These are phyloP conservation scores for Zygnema circumcarinatum DNA, from an alignment of 139 green algal genomes.

Conservation along the genomic window DNA sequence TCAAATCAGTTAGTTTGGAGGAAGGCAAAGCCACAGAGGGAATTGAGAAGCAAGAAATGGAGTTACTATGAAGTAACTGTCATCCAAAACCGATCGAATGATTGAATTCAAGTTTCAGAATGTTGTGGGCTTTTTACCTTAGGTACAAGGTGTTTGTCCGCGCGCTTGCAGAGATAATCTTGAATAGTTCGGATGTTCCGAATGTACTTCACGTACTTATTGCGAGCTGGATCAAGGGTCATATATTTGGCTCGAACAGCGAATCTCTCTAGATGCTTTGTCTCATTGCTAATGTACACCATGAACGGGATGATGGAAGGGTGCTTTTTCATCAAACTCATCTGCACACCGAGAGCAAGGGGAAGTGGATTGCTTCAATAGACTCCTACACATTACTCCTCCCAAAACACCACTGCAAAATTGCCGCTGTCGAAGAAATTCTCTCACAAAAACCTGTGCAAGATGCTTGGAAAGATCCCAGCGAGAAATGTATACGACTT, in stretches of 20 bases:
- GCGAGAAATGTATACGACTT: too few relatives aligned
- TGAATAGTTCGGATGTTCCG: conserved; percentile 86
- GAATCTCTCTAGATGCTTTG: conserved; percentile 93
- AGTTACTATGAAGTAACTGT: too few relatives aligned
- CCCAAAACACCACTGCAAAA: too few relatives aligned
- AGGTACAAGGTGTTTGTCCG: conserved; percentile 80
- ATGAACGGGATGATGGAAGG: conserved; percentile 88
- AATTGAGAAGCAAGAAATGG: not conserved
- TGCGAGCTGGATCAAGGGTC: conserved; percentile 80
- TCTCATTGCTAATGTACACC: conserved; percentile 85
- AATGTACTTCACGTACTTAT: conserved; percentile 89
- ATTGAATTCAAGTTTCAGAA: too few relatives aligned
- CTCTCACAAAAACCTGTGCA: too few relatives aligned
- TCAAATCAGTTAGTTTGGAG: too few relatives aligned
- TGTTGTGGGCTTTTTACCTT: conserved; percentile 58
- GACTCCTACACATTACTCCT: too few relatives aligned
- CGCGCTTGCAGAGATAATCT: conserved; percentile 66
- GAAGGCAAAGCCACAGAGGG: too few relatives aligned
- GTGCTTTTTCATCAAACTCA: conserved; percentile 77
- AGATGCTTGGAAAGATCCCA: too few relatives aligned
- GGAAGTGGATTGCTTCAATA: too few relatives aligned
- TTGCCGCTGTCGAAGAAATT: too few relatives aligned
- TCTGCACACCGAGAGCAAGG: conserved; percentile 35
- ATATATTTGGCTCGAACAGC: conserved; percentile 94
- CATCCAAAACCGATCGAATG: too few relatives aligned